Conservation (phyloP, 768 basidiomycete species). For the Neoboletus brunneissimus region DNA sequence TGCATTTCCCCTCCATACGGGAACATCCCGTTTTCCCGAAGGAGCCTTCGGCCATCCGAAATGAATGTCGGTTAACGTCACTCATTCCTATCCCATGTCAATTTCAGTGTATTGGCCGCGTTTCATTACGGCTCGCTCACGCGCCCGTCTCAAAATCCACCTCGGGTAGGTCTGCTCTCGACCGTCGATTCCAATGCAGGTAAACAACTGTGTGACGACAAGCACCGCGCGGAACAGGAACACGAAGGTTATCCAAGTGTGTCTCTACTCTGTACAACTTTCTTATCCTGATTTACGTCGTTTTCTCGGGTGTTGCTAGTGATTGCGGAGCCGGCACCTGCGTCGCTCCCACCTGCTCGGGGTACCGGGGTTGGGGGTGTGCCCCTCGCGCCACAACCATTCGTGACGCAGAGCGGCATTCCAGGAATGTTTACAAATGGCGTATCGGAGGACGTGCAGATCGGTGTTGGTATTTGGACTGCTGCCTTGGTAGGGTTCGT, state of each 20-base stretch:
- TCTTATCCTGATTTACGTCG: background rate
- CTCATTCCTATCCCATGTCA: background rate
- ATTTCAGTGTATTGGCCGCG: conserved; percentile 56
- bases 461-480: conserved; percentile 20
- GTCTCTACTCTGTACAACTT: background rate
- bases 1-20: background rate
- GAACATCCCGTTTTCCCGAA: conserved; percentile 2
- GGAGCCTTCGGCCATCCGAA: conserved; percentile 16
- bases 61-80: background rate
- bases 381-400: conserved; percentile 25
- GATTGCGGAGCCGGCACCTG: conserved; percentile 41
- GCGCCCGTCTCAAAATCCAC: conserved; percentile 63
- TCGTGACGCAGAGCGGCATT: conserved; percentile 9
- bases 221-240: conserved; percentile 34
- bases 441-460: conserved; percentile 8
- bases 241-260: conserved; percentile 30
- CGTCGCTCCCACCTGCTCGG: conserved; percentile 22
- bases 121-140: conserved; percentile 74
- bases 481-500: conserved; percentile 7
- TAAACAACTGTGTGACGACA: conserved; percentile 35
- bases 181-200: conserved; percentile 60
- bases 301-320: conserved; percentile 27
- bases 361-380: conserved; percentile 30
- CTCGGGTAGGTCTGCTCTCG: conserved; percentile 68
- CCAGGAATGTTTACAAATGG: conserved; percentile 12